Conservation (phyloP, 2,329 filamentous ascomycete genomes). For the Waltergamsia citrina region DNA sequence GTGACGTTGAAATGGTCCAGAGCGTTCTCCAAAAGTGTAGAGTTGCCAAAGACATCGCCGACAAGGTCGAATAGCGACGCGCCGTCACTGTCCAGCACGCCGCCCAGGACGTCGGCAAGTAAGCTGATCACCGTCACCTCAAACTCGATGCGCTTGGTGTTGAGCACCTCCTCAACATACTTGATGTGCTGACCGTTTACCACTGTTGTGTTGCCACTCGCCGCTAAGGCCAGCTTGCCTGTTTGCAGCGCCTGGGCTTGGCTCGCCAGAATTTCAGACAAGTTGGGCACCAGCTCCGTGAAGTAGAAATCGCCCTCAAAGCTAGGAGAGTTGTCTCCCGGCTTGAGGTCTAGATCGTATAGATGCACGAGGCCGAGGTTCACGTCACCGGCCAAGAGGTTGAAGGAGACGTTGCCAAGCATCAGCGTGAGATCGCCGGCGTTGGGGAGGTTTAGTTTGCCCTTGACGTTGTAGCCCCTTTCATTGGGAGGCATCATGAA, state of each 20-base stretch:
- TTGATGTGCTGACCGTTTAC: slow-evolving; percentile 30
- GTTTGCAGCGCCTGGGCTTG: slow-evolving; percentile 24
- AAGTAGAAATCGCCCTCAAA: slow-evolving; percentile 32
- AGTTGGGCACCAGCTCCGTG: slow-evolving; percentile 28
- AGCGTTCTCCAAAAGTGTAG: slow-evolving; percentile 25
- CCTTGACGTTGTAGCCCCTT: slow-evolving; percentile 31
- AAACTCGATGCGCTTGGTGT: slow-evolving; percentile 23
- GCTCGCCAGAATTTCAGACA: slow-evolving; percentile 25
- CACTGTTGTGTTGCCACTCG: slow-evolving; percentile 28
- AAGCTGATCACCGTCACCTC: slow-evolving; percentile 27
- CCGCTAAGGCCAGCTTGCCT: slow-evolving; percentile 29
- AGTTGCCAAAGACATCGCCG: slow-evolving; percentile 27
- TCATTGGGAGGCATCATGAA: slow-evolving; percentile 24
- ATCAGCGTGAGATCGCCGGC: slow-evolving; percentile 30
- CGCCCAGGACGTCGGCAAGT: slow-evolving; percentile 24
- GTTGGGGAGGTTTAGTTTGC: slow-evolving; percentile 33
- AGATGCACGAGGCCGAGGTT: slow-evolving; percentile 27
- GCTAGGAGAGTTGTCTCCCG: slow-evolving; percentile 29
- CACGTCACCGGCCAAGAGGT: slow-evolving; percentile 28
- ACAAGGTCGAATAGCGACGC: slow-evolving; percentile 21
- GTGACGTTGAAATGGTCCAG: slow-evolving; percentile 27
- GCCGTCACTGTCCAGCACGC: slow-evolving; percentile 18
- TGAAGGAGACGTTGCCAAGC: slow-evolving; percentile 35
- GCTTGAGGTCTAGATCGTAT: slow-evolving; percentile 27
- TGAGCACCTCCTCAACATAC: slow-evolving; percentile 33